Conservation (phyloP, 1,139 yeast species). For the Geotrichum siamense region DNA sequence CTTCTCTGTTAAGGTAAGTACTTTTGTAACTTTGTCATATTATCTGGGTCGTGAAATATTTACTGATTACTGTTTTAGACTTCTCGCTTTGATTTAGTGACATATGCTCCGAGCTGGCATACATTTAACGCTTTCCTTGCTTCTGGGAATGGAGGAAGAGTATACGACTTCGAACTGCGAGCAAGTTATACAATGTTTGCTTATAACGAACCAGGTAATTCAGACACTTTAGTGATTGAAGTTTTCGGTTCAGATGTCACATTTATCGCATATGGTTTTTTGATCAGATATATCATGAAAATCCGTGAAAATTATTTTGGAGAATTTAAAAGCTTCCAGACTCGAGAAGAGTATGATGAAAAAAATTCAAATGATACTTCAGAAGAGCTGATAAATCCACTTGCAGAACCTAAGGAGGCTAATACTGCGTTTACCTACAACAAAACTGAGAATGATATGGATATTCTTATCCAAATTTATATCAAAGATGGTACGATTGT, state of each 20-base stretch:
- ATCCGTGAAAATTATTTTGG: slow-evolving; percentile 88
- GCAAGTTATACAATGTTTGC: slow-evolving; percentile 64
- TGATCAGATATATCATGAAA: slow-evolving; percentile 67
- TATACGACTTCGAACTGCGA: slow-evolving; percentile 50
- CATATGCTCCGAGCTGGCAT: slow-evolving; percentile 90
- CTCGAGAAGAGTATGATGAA: slow-evolving; percentile 71
- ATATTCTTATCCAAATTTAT: slow-evolving; percentile 63
- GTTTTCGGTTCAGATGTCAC: slow-evolving; percentile 62
- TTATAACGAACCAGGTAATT: slow-evolving; percentile 53
- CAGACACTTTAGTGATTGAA: slow-evolving; percentile 61
- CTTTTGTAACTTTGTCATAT: neutral
- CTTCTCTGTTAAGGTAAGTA: slow-evolving; percentile 38
- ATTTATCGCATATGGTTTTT: slow-evolving; percentile 68
- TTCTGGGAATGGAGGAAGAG: slow-evolving; percentile 56
- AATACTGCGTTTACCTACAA: slow-evolving; percentile 13
- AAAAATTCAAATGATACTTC: slow-evolving; percentile 15
- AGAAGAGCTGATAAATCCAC: slow-evolving; percentile 1
- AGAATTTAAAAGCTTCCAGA: slow-evolving; percentile 70
- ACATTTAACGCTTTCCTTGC: slow-evolving; percentile 67
- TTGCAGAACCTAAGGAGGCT: slow-evolving; percentile 3
- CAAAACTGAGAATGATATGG: slow-evolving; percentile 65
- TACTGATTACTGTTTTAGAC: slow-evolving; percentile 34
- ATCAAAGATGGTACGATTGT: slow-evolving; percentile 63
- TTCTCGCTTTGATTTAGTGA: slow-evolving; percentile 51
- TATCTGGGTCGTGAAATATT: neutral